phyloP scores from a whole-genome alignment of 2,329 filamentous ascomycete genomes.

The Calonectria ilicicola region DNA sequence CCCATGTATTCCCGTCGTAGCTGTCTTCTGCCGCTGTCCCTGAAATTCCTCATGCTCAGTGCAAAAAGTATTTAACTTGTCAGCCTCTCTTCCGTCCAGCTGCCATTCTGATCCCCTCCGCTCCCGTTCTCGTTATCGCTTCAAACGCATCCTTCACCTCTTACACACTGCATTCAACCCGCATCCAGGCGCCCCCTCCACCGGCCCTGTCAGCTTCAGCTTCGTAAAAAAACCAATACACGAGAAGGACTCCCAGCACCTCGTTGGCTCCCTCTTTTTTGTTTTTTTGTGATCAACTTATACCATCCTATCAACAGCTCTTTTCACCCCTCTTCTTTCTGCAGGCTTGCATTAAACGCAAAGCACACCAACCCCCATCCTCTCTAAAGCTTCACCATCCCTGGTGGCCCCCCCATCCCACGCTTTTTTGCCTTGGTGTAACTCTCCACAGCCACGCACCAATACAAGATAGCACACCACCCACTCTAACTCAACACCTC shows the following conservation, averaged over 20 bases:
- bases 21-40: slow-evolving; percentile 2
- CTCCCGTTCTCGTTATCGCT: background rate
- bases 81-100: slow-evolving; percentile 14
- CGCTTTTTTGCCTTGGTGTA: background rate
- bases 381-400: slow-evolving; percentile 2
- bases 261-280: slow-evolving; percentile 8
- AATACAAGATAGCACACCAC: slow-evolving; percentile 7
- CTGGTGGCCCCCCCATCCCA: background rate
- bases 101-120: slow-evolving; percentile 1
- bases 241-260: background rate
- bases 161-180: background rate
- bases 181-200: background rate
- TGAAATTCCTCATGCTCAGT: slow-evolving; percentile 4
- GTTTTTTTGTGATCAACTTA: background rate
- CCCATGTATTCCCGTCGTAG: background rate
- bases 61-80: slow-evolving; percentile 26
- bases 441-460: background rate
- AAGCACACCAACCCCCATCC: background rate
- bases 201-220: background rate
- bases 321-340: background rate
- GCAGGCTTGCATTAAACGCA: slow-evolving; percentile 6
- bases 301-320: background rate
- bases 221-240: background rate
- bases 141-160: background rate
- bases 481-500: slow-evolving; percentile 3